Conservation (phyloP, 345 rosid genomes). For the Salix purpurea region DNA sequence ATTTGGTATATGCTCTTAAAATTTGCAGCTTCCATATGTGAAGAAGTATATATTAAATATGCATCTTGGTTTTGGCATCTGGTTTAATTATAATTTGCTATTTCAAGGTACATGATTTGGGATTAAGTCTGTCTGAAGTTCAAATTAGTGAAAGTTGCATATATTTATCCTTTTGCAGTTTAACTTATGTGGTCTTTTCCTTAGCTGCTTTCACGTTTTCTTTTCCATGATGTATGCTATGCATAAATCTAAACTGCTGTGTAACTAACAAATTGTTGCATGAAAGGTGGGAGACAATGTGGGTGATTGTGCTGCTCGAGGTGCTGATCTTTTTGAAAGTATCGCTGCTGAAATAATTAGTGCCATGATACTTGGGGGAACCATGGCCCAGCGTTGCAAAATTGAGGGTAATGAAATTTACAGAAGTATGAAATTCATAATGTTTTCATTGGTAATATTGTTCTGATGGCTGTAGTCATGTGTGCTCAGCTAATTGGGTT, state of each 20-base stretch:
- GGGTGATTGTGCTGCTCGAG: constrained; percentile 99
- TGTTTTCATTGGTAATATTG: not conserved
- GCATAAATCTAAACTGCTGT: not conserved
- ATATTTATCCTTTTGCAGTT: not conserved
- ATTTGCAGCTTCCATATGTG: not conserved
- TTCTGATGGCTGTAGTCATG: not conserved
- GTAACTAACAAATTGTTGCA: not conserved
- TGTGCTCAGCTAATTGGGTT: not conserved
- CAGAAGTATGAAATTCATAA: not conserved
- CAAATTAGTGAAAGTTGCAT: not conserved
- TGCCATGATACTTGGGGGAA: constrained; percentile 98
- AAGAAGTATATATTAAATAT: not conserved
- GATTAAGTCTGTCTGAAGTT: not conserved
- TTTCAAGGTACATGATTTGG: not conserved
- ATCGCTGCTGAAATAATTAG: constrained; percentile 99
- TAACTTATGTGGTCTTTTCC: not conserved
- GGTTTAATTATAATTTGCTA: not conserved
- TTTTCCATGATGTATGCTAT: not conserved
- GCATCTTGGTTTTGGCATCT: not conserved
- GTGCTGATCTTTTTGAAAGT: constrained; percentile 99
- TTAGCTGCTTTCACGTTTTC: not conserved
- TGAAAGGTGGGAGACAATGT: constrained; percentile 96
- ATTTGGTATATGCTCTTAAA: constrained; percentile 56
- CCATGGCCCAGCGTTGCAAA: constrained; percentile 94
- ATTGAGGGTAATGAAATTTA: constrained; percentile 52